phyloP scores from a whole-genome alignment of 225 moss, liverwort and hornwort genomes.

The Rhytidiadelphus loreus region DNA sequence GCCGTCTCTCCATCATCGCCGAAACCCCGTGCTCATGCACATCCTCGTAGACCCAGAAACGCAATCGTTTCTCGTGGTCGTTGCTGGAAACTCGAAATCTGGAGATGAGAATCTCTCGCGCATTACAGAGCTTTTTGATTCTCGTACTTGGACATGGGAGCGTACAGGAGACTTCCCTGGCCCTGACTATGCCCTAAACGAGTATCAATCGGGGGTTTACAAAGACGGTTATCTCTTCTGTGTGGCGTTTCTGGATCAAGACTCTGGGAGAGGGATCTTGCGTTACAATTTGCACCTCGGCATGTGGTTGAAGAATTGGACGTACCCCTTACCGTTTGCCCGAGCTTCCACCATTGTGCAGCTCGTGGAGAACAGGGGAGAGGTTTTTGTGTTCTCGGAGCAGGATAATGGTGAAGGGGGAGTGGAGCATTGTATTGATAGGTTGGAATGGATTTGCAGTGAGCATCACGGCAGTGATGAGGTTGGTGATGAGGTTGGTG shows the following conservation, averaged over 20 bases:
- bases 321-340: not conserved
- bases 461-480: not conserved
- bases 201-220: not conserved
- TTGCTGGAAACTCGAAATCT: slow-evolving; percentile 3
- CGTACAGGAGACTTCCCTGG: slow-evolving; percentile 1
- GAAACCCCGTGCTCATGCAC: slow-evolving; percentile 33
- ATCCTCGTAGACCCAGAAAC: not conserved
- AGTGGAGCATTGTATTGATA: slow-evolving; percentile 3
- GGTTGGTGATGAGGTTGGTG: not conserved
- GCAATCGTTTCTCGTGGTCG: not conserved
- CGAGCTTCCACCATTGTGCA: not conserved
- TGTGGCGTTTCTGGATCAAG: slow-evolving; percentile 5
- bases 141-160: not conserved
- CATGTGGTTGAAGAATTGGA: not conserved
- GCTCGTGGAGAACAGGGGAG: not conserved
- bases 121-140: slow-evolving; percentile 14
- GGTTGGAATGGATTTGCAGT: not conserved
- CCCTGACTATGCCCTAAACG: slow-evolving; percentile 10
- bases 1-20: slow-evolving; percentile 1
- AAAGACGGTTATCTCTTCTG: not conserved
- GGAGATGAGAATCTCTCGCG: slow-evolving; percentile 3
- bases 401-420: not conserved
- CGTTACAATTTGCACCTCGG: not conserved
- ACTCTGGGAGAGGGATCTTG: not conserved
- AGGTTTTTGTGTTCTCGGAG: slow-evolving; percentile 15